Base-by-base conservation (phyloP, 1,284 basidiomycete species). In the Puccinia polysora region DNA sequence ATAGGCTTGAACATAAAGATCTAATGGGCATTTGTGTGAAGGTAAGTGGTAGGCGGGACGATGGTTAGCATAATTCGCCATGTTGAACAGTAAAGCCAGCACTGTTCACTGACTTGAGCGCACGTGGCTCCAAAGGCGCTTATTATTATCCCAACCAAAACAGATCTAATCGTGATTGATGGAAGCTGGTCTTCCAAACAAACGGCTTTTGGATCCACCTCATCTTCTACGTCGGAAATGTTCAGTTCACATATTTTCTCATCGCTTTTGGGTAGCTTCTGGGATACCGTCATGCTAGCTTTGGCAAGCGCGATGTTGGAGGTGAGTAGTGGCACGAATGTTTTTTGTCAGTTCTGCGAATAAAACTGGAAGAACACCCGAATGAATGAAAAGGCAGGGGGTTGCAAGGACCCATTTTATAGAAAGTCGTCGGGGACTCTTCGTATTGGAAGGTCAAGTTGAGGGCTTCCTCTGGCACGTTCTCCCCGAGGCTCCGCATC, bases 1-100 rank as follows among this genome's bases (percentile, higher is more conserved):
- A 71, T 56, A 8, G 69, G 69, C 40, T 71, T 71, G 40, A 64
- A 71, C 18, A 63, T 63, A 52, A 71, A 71, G 14, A 71, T 71
- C 69, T 71, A 14, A 12, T n/a, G 40, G 20, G 38, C 28, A 60
- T 70, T 70, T 20, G 23, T 20, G 60, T 49, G 32, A 34, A 69
- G 25, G 38, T 20, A 59, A 36, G 3, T 34, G 15, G 14, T 3
- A 52, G 20, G 14, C 14, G 32, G 20, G 3, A 28, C 30, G 14
- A 10, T 53, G 23, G 4, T 20, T 49, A 45, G 25, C 28, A n/a
- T 28, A 40, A 34, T 30, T 40, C 23, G 7, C 18, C 30, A 2
- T 32, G 30, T 20, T 32, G 23, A 34, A 32, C 1, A 7, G 47
- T 14, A 23, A 25, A 47, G 38, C 55, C n/a, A 7, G 25, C 15